Percentiles rank a stretch among this genome's conserved stretches.
Evolutionary conservation across 1,139 yeast species (phyloP).

Genomic region (Yarrowia galli): DNA sequence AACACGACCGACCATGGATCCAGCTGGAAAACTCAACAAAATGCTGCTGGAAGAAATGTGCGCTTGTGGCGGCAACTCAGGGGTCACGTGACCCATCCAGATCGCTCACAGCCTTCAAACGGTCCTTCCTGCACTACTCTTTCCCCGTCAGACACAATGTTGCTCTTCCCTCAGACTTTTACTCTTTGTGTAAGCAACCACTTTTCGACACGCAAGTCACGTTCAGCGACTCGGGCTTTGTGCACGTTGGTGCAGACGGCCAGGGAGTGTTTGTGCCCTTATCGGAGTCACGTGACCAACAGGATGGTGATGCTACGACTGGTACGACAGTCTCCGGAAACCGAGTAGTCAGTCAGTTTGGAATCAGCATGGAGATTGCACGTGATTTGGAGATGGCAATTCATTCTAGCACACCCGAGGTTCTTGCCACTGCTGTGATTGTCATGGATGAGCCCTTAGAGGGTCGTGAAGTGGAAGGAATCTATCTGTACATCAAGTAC

Average conservation of each 20-base stretch:
- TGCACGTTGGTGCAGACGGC: neutral
- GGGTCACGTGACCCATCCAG: neutral
- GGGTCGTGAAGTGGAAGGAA: neutral
- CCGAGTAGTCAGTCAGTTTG: neutral
- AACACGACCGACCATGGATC: slow-evolving; percentile 28
- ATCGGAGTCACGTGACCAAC: neutral
- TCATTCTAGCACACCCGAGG: neutral
- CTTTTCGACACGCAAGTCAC: slow-evolving; percentile 4
- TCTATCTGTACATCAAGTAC: slow-evolving; percentile 23
- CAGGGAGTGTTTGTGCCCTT: neutral
- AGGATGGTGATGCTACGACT: neutral
- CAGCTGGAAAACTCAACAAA: slow-evolving; percentile 21
- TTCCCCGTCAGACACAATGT: slow-evolving; percentile 2
- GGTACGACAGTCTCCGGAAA: neutral
- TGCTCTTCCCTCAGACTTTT: slow-evolving; percentile 6
- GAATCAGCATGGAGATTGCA: neutral
- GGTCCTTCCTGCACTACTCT: slow-evolving; percentile 1
- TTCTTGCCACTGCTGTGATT: slow-evolving; percentile 1
- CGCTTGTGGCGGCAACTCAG: neutral
- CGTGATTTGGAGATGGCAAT: slow-evolving; percentile 13
- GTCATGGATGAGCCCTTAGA: slow-evolving; percentile 5
- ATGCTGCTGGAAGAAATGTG: slow-evolving; percentile 24
- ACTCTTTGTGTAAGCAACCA: slow-evolving; percentile 7
- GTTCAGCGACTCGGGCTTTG: neutral
- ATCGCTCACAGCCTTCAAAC: neutral